phyloP scores from a whole-genome alignment of 768 basidiomycete species.

The Mycena belliarum region DNA sequence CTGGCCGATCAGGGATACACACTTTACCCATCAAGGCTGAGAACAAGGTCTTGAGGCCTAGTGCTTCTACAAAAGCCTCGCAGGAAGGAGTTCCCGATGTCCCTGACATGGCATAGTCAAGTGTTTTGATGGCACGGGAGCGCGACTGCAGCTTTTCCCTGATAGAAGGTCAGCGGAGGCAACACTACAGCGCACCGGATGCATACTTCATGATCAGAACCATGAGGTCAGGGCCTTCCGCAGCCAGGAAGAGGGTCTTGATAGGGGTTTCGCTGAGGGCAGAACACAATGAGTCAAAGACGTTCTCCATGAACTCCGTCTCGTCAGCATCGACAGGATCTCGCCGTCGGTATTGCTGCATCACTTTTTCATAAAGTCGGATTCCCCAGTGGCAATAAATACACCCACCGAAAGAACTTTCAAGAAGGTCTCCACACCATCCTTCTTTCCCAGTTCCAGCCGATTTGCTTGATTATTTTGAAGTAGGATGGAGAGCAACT shows the following conservation, averaged over 20 bases:
- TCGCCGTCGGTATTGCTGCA: conserved; percentile 81
- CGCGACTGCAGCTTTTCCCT: conserved; percentile 84
- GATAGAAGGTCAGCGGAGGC: not conserved
- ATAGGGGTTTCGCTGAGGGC: conserved; percentile 74
- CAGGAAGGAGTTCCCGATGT: conserved; percentile 68
- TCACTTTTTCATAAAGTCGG: not conserved
- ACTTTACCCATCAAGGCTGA: conserved; percentile 95
- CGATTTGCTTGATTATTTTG: conserved; percentile 75
- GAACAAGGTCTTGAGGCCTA: conserved; percentile 90
- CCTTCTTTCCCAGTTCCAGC: conserved; percentile 63
- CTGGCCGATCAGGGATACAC: too few relatives aligned
- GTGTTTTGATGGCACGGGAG: conserved; percentile 83
- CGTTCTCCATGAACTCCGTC: conserved; percentile 96
- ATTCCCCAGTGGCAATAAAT: conserved; percentile 1
- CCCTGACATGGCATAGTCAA: conserved; percentile 90
- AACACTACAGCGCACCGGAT: not conserved
- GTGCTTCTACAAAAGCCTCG: conserved; percentile 82
- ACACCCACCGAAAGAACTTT: conserved; percentile 79
- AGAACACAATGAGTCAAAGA: conserved; percentile 90
- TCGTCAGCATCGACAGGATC: conserved; percentile 90
- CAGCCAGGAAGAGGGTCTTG: conserved; percentile 81
- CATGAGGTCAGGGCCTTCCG: conserved; percentile 96
- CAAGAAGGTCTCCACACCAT: conserved; percentile 78
- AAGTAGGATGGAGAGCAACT: conserved; percentile 87
- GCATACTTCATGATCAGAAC: conserved; percentile 95